phyloP scores from a whole-genome alignment of 192 early-diverging fungal species.

The Coemansia erecta region DNA sequence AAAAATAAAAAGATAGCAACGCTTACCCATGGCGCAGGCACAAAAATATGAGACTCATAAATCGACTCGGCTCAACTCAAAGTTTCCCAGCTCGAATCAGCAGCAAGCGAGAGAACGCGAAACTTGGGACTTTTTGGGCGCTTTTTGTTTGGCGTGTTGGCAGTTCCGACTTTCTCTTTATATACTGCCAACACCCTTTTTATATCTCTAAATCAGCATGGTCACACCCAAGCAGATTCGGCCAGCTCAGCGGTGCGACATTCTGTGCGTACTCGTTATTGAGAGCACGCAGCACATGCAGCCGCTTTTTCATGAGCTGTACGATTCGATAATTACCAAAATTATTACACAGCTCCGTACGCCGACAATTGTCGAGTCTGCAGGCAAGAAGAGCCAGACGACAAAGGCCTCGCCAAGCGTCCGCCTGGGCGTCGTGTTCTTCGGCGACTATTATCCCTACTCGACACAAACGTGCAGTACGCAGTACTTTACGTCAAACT shows the following conservation, averaged over 20 bases:
- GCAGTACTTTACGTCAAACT: slow-evolving; percentile 55
- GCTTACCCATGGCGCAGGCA: no score
- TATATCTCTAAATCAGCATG: slow-evolving; percentile 16
- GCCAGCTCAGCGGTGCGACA: slow-evolving; percentile 47
- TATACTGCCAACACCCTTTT: not conserved
- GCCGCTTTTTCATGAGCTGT: slow-evolving; percentile 40
- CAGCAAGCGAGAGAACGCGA: no score
- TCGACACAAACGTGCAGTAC: slow-evolving; percentile 45
- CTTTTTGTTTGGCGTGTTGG: no score
- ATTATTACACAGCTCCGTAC: slow-evolving; percentile 48
- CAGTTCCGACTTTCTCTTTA: not conserved
- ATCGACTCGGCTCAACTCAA: no score
- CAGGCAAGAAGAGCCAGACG: slow-evolving; percentile 26
- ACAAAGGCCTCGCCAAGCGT: slow-evolving; percentile 51
- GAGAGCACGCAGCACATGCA: slow-evolving; percentile 53
- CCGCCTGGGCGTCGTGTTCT: slow-evolving; percentile 51
- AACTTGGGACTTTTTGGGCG: no score
- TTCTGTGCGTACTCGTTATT: slow-evolving; percentile 50
- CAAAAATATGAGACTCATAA: no score
- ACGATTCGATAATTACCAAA: slow-evolving; percentile 41
- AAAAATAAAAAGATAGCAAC: no score
- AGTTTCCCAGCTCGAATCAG: no score
- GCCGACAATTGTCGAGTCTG: slow-evolving; percentile 28
- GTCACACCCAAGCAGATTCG: slow-evolving; percentile 46
- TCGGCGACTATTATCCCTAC: slow-evolving; percentile 53